Base-by-base conservation (phyloP, 1,284 basidiomycete species). In the Volvariella volvacea region DNA sequence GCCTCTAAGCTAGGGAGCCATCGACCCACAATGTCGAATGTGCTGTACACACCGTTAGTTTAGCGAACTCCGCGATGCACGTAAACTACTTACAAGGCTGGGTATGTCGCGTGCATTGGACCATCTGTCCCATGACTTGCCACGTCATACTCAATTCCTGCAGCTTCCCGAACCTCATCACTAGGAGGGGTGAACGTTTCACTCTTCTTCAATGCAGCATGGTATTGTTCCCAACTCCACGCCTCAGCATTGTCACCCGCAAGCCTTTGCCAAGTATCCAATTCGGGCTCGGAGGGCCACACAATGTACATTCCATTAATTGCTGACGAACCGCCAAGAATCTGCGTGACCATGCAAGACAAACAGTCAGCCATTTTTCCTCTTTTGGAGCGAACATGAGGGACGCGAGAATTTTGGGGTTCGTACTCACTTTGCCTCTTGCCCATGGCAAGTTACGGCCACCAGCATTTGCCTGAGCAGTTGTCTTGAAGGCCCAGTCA, bases 221-320 rank as follows among this genome's bases (percentile, higher is more conserved):
- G 73, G 46, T 81, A 61, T 22, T 57, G 62, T 31, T 76, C 67
- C 78, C 80, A 83, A 15, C 62, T 66, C 81, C 81, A 83, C 17
- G 60, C 55, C 15, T 60, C 60, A 21, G 65, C 62, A 45, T 63
- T 52, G 0, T 55, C 50, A 3, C 58, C 57, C 44, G 74, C 62
- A 48, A 81, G 56, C 12, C 60, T 53, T 7, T 71, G 63, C 77
- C 77, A 81, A 2, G 74, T 65, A 52, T 81, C 70, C 52, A 80
- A 63, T 55, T 83, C 79, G 43, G 67, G 51, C 34, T 70, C 51
- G 21, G 71, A 70, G 6, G 77, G 76, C 2, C 76, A 70, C 42
- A 80, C 67, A 41, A 76, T 68, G 64, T 85, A 88, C 63, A 86
- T 70, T 45, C 82, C 86, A 62, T 88, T 88, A 47, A 85, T 71